Base-by-base conservation (phyloP, 1,284 basidiomycete genomes). In the Sutorius eximius region DNA sequence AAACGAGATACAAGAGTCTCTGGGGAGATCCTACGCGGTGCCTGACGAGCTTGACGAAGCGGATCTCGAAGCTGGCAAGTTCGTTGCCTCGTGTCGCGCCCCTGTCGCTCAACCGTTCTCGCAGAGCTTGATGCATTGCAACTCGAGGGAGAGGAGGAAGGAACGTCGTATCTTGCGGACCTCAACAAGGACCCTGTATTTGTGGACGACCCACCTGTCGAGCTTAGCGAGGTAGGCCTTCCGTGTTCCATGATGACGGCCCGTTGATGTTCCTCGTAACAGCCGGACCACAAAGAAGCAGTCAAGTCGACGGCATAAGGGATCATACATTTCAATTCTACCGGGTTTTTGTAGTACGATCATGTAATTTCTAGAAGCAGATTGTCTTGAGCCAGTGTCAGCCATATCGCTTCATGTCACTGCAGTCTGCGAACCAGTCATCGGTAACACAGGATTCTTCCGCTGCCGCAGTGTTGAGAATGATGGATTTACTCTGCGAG, bases 1-100 rank as follows among this genome's bases (percentile, higher is more conserved):
- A 3, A 98, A 98, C 69, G 96, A 99, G 71, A 94, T 99, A 49
- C 96, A 99, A 69, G 96, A 98, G 71, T 87, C 89, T 36, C 76
- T 99, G 38, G 93, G 91, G 11, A 80, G 96, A 59, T 96, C 93
- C 33, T 99, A 99, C 71, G 93, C 90, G 29, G 93, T 99, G 0
- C 96, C 96, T 15, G 97, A 99, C 63, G 97, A 99, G 71, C 80
- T 99, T 44, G 97, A 99, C 75, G 96, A 99, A 72, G 93, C 90
- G 13, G 97, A 99, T 71, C 80, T 99, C 5, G 89, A 98, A 80
- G 97, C 97, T 49, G 96, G 96, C 89, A 65, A 85, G 70, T 51
- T 24, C 45, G 56, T 45, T 46, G 65, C 29, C 30, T 20, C 36
- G n/a, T 45, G 16, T 47, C 5, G 16, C 43, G 29, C 38, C 24